Evolutionary conservation across 2,329 filamentous ascomycete genomes (phyloP).

Genomic region (Beauveria sp.): DNA sequence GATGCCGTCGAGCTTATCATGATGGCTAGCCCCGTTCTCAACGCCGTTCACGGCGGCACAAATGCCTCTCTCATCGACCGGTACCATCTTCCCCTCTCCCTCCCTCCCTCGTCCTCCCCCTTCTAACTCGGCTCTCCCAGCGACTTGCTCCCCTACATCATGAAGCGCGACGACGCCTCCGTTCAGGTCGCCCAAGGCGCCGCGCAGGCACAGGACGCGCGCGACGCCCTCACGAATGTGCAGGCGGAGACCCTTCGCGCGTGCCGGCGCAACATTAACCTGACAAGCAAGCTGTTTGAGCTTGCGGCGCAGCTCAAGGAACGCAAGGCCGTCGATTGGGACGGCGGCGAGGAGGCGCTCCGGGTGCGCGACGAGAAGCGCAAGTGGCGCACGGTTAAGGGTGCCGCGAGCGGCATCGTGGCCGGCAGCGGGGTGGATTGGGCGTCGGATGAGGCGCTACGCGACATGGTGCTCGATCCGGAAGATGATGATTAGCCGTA

Average conservation of each 20-base stretch:
- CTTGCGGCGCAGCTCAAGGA: slow-evolving; percentile 50
- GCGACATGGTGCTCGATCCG: slow-evolving; percentile 63
- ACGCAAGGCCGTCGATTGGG: slow-evolving; percentile 45
- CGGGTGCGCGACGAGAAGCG: slow-evolving; percentile 52
- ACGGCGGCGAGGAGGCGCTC: slow-evolving; percentile 50
- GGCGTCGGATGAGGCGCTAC: slow-evolving; percentile 60
- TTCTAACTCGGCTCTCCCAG: slow-evolving; percentile 30
- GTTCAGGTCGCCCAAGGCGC: slow-evolving; percentile 54
- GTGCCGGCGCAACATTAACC: slow-evolving; percentile 52
- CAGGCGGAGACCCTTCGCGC: slow-evolving; percentile 51
- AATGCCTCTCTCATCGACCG: slow-evolving; percentile 59
- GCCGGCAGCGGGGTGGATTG: slow-evolving; percentile 79
- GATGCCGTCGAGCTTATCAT: slow-evolving; percentile 62
- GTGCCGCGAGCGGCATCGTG: slow-evolving; percentile 68
- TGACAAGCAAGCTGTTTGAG: slow-evolving; percentile 55
- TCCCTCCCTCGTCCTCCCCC: background rate
- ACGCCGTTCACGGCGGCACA: slow-evolving; percentile 64
- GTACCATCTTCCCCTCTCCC: slow-evolving; percentile 34
- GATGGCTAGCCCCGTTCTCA: slow-evolving; percentile 66
- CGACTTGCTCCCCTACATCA: slow-evolving; percentile 58
- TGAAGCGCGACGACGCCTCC: slow-evolving; percentile 60
- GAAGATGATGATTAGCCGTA: slow-evolving; percentile 35
- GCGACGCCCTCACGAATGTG: slow-evolving; percentile 45
- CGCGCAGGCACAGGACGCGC: slow-evolving; percentile 40
- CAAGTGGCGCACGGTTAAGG: slow-evolving; percentile 69